phyloP scores from a whole-genome alignment of 805 yeast species.

The Barnettozyma pratensis region DNA sequence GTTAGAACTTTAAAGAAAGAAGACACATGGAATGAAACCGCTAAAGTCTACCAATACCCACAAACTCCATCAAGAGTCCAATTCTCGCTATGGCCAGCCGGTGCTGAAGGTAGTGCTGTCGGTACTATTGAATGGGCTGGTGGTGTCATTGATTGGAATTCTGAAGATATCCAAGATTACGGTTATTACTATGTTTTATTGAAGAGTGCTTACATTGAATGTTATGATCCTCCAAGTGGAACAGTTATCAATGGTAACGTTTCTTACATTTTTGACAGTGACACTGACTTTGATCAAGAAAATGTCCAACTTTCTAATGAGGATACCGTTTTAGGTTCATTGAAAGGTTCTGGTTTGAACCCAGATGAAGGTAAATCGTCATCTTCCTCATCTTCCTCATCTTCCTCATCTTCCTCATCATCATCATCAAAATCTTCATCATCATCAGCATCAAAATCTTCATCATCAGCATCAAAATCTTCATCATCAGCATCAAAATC shows the following conservation, averaged over 20 bases:
- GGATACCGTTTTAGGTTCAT: conserved; percentile 51
- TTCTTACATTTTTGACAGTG: conserved; percentile 50
- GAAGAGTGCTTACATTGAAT: conserved; percentile 52
- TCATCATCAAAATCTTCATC: conserved; percentile 10
- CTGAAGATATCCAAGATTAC: conserved; percentile 60
- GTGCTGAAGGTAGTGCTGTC: conserved; percentile 40
- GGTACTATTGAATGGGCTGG: conserved; percentile 87
- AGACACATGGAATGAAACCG: conserved; percentile 60
- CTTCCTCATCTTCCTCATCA: conserved; percentile 14
- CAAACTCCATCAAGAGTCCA: conserved; percentile 74
- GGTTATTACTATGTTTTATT: conserved; percentile 80
- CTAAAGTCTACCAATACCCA: conserved; percentile 52
- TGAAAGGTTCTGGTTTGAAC: conserved; percentile 64
- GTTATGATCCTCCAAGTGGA: conserved; percentile 68
- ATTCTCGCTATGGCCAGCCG: conserved; percentile 77
- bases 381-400: conserved; percentile 14
- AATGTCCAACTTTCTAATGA: conserved; percentile 59
- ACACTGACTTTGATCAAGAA: conserved; percentile 42
- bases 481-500: no score
- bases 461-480: no score
- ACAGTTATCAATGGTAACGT: conserved; percentile 40
- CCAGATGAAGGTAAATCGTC: conserved; percentile 32
- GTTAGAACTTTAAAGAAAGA: conserved; percentile 61
- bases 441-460: conserved; percentile 8
- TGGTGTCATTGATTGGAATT: conserved; percentile 80